A percentile compares a stretch with the other conserved stretches of the same genome.
phyloP scores from a whole-genome alignment of 202 grass and related monocot genomes.

The Panicum virgatum region DNA sequence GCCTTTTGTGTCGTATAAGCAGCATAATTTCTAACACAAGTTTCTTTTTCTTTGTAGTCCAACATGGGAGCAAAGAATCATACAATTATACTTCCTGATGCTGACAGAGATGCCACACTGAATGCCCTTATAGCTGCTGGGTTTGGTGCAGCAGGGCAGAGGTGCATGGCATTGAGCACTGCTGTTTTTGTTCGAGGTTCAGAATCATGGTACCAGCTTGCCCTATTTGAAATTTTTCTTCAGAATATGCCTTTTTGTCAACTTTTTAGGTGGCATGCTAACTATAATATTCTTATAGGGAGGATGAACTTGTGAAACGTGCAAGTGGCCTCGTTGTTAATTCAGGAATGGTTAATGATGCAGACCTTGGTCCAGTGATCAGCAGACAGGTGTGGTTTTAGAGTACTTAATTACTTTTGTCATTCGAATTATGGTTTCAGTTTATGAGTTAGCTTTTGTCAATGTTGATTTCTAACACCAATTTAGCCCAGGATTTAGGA shows the following conservation, averaged over 20 bases:
- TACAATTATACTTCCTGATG: constrained; percentile 90
- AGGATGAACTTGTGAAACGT: constrained; percentile 75
- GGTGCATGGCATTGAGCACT: too few relatives aligned
- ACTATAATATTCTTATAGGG: constrained; percentile 56
- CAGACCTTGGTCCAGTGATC: too few relatives aligned
- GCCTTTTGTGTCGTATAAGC: constrained; percentile 4
- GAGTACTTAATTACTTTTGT: background rate
- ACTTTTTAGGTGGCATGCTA: background rate
- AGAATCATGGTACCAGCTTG: constrained; percentile 78
- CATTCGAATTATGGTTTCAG: background rate
- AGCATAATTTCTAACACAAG: constrained; percentile 7
- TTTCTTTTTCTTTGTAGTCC: constrained; percentile 55
- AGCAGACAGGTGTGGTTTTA: constrained; percentile 48
- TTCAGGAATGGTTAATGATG: too few relatives aligned
- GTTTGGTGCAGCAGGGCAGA: too few relatives aligned
- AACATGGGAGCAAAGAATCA: constrained; percentile 99
- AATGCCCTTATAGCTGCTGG: constrained; percentile 93
- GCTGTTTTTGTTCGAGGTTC: constrained; percentile 91
- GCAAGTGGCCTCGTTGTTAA: too few relatives aligned
- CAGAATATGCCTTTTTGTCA: background rate
- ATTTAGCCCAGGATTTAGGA: background rate
- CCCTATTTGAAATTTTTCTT: constrained; percentile 4
- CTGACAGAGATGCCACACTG: constrained; percentile 76
- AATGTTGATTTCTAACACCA: background rate
- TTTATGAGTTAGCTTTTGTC: background rate